A percentile compares a stretch with the other conserved stretches of the same genome.
phyloP scores from a whole-genome alignment of 257 asterid genomes.

The Penstemon barbatus region DNA sequence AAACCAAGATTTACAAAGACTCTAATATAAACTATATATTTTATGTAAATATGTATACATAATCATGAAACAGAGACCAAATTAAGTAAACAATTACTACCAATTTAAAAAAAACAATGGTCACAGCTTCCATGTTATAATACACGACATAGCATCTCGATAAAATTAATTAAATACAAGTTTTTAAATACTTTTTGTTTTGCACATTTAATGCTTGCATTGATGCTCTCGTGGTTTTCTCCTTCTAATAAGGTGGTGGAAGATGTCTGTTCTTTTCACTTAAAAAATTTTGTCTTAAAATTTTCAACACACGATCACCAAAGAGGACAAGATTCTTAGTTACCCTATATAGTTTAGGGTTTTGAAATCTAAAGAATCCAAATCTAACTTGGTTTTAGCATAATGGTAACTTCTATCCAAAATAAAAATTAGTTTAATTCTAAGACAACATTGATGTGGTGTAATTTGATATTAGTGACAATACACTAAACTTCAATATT shows the following conservation, averaged over 20 bases:
- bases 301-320: constrained; percentile 26
- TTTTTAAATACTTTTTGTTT: not conserved
- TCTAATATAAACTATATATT: too few relatives aligned
- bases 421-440: too few relatives aligned
- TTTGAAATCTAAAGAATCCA: not conserved
- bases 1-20: too few relatives aligned
- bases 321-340: constrained; percentile 22
- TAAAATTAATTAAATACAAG: not conserved
- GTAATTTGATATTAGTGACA: too few relatives aligned
- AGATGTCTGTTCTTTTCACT: constrained; percentile 45
- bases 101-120: too few relatives aligned
- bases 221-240: constrained; percentile 35
- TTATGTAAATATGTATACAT: too few relatives aligned
- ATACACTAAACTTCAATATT: too few relatives aligned
- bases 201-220: constrained; percentile 44
- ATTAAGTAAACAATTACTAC: too few relatives aligned
- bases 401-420: not conserved
- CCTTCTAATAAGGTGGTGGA: constrained; percentile 36
- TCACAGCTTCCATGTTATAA: not conserved
- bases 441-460: too few relatives aligned
- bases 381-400: not conserved
- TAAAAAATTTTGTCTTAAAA: constrained; percentile 21
- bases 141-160: not conserved
- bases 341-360: constrained; percentile 1
- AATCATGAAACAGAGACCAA: too few relatives aligned